phyloP scores from a whole-genome alignment of 169 alveolate genomes.

The Miamiensis avidus region DNA sequence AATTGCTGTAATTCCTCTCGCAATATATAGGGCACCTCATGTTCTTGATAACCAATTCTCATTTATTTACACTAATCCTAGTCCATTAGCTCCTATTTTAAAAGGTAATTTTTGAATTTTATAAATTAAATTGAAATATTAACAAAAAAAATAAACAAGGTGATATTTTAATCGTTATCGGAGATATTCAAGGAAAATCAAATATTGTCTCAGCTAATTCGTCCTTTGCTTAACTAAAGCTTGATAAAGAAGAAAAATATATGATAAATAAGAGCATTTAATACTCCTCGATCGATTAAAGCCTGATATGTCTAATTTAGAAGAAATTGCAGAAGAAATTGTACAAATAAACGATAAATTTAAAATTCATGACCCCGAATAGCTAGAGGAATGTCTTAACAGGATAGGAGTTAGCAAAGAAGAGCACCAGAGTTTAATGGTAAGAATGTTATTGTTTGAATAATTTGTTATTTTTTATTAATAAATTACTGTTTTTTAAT shows the following conservation, averaged over 20 bases:
- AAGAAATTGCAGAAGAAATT: background rate
- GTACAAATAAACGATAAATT: background rate
- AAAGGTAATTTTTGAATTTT: background rate
- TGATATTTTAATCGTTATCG: slow-evolving; percentile 16
- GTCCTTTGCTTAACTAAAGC: background rate
- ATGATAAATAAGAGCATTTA: background rate
- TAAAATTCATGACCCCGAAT: background rate
- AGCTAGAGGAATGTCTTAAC: background rate
- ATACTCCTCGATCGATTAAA: background rate
- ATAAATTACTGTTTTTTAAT: too few species aligned
- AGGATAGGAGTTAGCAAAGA: background rate
- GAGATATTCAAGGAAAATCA: background rate
- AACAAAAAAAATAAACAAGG: background rate
- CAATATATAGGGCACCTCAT: slow-evolving; percentile 10
- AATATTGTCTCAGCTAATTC: background rate
- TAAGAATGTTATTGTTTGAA: too few species aligned
- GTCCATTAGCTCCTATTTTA: slow-evolving; percentile 25
- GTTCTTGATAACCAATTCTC: slow-evolving; percentile 1
- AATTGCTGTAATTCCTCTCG: background rate
- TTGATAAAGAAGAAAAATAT: too few species aligned
- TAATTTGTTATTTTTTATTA: too few species aligned
- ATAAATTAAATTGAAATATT: background rate
- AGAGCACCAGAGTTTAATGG: background rate
- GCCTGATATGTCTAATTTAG: background rate
- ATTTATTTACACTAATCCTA: slow-evolving; percentile 14